These are phyloP conservation scores for Rhododendron mucronatum DNA, from an alignment of 148 eudicot species.

Conservation along the genomic window DNA sequence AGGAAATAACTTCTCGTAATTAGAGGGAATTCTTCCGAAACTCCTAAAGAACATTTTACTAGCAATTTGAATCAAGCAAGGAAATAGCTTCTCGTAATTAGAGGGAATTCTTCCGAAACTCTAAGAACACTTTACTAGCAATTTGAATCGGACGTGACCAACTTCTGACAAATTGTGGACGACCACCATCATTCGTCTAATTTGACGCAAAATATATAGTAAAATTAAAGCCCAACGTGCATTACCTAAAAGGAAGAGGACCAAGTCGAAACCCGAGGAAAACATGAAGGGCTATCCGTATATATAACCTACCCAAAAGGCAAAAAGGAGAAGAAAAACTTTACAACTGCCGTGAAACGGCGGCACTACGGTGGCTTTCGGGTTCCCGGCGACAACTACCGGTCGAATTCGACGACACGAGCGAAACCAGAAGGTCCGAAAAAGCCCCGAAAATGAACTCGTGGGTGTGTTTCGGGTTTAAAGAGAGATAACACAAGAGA, in stretches of 20 bases:
- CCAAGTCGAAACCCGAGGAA: background rate
- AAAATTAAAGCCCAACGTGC: background rate
- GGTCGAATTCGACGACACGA: constrained; percentile 19
- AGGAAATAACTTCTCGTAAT: background rate
- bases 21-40: background rate
- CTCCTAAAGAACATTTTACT: background rate
- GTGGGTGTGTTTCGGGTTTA: constrained; percentile 59
- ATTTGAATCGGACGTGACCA: background rate
- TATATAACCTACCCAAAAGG: background rate
- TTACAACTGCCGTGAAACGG: background rate
- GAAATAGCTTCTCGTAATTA: background rate
- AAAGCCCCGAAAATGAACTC: constrained; percentile 62
- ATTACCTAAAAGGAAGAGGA: background rate
- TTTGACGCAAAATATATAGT: background rate
- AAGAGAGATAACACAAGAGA: constrained; percentile 45
- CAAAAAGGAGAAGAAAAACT: background rate
- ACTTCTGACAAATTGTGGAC: background rate
- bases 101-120: background rate
- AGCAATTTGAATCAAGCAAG: background rate
- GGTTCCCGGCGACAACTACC: background rate
- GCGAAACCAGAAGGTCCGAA: constrained; percentile 41
- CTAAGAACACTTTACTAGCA: background rate
- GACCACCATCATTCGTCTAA: background rate
- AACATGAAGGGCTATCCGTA: background rate
- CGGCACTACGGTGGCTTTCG: background rate